These are phyloP conservation scores for Scheffersomyces segobiensis DNA, from an alignment of 1,139 yeast genomes.

Conservation along the genomic window DNA sequence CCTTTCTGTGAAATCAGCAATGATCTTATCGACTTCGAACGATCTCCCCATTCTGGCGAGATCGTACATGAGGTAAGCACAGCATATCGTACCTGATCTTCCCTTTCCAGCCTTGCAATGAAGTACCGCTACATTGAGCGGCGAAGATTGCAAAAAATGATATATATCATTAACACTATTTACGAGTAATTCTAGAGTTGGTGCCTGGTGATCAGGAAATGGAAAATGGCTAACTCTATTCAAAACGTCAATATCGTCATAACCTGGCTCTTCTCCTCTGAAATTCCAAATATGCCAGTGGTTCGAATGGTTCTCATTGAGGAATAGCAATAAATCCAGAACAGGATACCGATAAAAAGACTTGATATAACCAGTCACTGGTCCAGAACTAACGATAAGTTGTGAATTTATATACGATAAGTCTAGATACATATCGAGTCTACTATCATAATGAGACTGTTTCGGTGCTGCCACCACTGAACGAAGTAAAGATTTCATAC, in stretches of 20 bases:
- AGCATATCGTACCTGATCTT: constrained; percentile 74
- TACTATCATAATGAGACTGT: constrained; percentile 17
- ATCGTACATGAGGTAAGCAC: constrained; percentile 66
- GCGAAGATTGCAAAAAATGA: constrained; percentile 30
- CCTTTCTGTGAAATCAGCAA: constrained; percentile 49
- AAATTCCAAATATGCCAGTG: constrained; percentile 79
- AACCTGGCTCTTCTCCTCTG: constrained; percentile 56
- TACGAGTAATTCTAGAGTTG: constrained; percentile 56
- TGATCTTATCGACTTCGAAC: constrained; percentile 45
- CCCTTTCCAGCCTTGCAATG: constrained; percentile 96
- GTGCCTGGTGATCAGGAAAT: constrained; percentile 79
- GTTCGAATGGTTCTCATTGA: constrained; percentile 48
- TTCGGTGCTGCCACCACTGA: constrained; percentile 31
- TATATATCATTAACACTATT: constrained; percentile 47
- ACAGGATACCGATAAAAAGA: constrained; percentile 58
- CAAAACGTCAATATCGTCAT: constrained; percentile 41
- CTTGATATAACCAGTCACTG: constrained; percentile 48
- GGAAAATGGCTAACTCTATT: constrained; percentile 43
- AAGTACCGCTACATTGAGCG: constrained; percentile 58
- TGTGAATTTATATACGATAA: constrained; percentile 63
- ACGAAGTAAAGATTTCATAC: constrained; percentile 10
- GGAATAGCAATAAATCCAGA: constrained; percentile 48
- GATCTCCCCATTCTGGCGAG: constrained; percentile 16
- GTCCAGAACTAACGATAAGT: constrained; percentile 73
- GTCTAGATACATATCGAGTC: constrained; percentile 43